Base-by-base conservation (phyloP, 495 filamentous ascomycete species). In the Podospora australis region DNA sequence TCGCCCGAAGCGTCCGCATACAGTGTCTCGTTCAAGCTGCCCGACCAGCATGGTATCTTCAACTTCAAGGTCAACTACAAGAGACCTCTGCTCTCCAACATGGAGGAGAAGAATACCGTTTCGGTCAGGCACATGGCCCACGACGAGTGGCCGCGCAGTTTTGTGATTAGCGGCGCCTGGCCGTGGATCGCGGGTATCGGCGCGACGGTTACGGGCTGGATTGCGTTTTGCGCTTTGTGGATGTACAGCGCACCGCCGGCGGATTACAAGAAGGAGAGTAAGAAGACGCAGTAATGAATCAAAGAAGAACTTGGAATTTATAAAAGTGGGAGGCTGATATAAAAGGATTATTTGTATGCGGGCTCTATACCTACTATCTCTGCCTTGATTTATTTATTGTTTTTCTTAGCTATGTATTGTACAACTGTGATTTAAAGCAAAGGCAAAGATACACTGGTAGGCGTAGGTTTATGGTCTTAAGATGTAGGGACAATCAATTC, bases 31-130 rank as follows among this genome's bases (percentile, higher is more conserved):
- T 96, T 97, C 72, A 83, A 74, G 49, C 73, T 88, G 9, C 92
- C 92, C 6, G 94, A 97, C 61, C 91, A 96, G 68, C 91, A 97
- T 75, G 91, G 91, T 58, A 95, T 97, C 65, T 97, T 96, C 77
- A 89, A 91, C 60, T 96, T 97, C 80, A 79, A 79, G 63, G 78
- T 96, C 60, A 91, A 95, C 76, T 96, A 96, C 76, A 91, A 90
- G 72, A 83, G 92, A 3, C 90, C 94, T 2, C 94, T 96, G 75
- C 62, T 92, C 54, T 90, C 81, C 62, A 84, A 81, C 62, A 64
- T 98, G 43, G 92, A 96, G 59, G 88, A 96, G 76, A 98, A 96
- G 80, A 80, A 84, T 55, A 90, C 88, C 24, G 90, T 97, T 20
- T 92, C 91, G 0, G 87, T 97, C 17, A 77, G 92, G 19, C 92